These are phyloP conservation scores for Cercospora brassicicola DNA, from an alignment of 2,329 filamentous ascomycete species.

Conservation along the genomic window DNA sequence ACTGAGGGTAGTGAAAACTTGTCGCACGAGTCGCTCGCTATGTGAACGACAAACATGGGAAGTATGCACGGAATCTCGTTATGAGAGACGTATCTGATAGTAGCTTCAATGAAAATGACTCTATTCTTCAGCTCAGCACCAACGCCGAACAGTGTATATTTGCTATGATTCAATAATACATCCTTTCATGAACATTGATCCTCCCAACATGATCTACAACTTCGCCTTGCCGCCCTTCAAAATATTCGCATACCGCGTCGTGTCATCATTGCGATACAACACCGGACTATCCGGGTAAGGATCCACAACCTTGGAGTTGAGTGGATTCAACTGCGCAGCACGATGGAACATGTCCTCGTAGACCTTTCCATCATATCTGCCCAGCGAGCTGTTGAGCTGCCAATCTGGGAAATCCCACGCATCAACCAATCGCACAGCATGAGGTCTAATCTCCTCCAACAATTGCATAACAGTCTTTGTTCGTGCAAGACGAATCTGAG, in stretches of 20 bases:
- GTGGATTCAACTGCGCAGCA: slow-evolving; percentile 69
- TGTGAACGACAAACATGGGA: neutral
- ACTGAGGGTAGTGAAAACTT: neutral
- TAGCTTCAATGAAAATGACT: neutral
- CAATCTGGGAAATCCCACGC: slow-evolving; percentile 76
- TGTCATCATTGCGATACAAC: slow-evolving; percentile 61
- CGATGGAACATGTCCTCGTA: slow-evolving; percentile 76
- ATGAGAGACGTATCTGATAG: neutral
- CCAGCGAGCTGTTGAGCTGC: slow-evolving; percentile 71
- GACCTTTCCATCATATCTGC: slow-evolving; percentile 70
- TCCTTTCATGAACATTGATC: neutral
- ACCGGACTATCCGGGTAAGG: slow-evolving; percentile 66
- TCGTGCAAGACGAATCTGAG: slow-evolving; percentile 69
- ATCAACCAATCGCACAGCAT: slow-evolving; percentile 70
- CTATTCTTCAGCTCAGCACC: neutral
- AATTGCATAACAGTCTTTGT: slow-evolving; percentile 68
- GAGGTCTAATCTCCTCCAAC: slow-evolving; percentile 69
- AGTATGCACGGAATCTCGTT: neutral
- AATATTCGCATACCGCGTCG: slow-evolving; percentile 30
- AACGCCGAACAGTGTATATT: neutral
- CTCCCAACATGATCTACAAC: slow-evolving; percentile 4
- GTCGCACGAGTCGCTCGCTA: neutral
- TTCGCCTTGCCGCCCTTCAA: slow-evolving; percentile 39
- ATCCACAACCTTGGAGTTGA: slow-evolving; percentile 71
- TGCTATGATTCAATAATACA: neutral